Evolutionary conservation across 345 rosid genomes (phyloP).

Genomic region (Combretum micranthum): DNA sequence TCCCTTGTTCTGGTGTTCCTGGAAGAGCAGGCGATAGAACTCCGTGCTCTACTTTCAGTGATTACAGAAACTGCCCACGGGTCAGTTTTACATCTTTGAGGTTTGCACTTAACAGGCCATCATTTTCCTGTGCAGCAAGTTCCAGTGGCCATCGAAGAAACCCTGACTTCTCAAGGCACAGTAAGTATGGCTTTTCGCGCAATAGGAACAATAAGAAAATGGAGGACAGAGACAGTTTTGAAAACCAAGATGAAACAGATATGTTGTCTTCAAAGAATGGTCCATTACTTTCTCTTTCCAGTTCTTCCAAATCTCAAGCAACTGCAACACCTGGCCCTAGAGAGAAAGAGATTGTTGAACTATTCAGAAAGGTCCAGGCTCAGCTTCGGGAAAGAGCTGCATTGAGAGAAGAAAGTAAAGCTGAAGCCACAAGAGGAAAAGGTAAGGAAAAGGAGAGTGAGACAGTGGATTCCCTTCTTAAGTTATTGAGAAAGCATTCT

Average conservation of each 20-base stretch:
- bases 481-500: conserved; percentile 77
- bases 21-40: conserved; percentile 32
- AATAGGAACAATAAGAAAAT: conserved; percentile 53
- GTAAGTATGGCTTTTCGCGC: conserved; percentile 43
- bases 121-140: conserved; percentile 52
- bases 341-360: conserved; percentile 86
- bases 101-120: conserved; percentile 23
- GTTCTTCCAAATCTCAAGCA: conserved; percentile 61
- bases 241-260: conserved; percentile 48
- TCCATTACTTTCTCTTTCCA: conserved; percentile 47
- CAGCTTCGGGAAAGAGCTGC: conserved; percentile 84
- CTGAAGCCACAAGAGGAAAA: conserved; percentile 41
- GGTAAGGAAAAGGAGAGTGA: conserved; percentile 49
- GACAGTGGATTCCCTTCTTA: conserved; percentile 74
- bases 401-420: conserved; percentile 50
- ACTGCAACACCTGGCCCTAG: conserved; percentile 66
- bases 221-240: conserved; percentile 52
- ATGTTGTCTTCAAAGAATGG: conserved; percentile 53
- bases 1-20: conserved; percentile 38
- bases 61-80: conserved; percentile 19
- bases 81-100: conserved; percentile 30
- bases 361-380: conserved; percentile 82
- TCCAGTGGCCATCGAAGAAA: conserved; percentile 58
- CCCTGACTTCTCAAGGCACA: conserved; percentile 64
- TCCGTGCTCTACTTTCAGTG: conserved; percentile 22